phyloP scores from a whole-genome alignment of 352 stramenopile species.

The Thraustochytrium striatum region DNA sequence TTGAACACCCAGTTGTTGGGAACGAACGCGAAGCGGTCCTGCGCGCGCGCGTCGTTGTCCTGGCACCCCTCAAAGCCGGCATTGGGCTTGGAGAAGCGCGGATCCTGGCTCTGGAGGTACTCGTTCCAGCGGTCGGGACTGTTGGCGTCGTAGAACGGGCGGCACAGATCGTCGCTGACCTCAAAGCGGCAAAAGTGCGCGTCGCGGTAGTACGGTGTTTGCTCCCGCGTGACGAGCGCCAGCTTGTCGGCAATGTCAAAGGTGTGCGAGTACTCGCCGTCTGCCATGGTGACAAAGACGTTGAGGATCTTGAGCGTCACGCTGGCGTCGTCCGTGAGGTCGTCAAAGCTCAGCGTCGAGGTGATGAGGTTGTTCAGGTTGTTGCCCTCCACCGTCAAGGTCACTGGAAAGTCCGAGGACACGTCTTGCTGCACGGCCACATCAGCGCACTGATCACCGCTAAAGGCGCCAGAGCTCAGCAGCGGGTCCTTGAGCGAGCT shows the following conservation, averaged over 20 bases:
- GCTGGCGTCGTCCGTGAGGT: not conserved
- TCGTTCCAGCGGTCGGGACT: too few relatives aligned
- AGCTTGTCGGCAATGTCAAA: not conserved
- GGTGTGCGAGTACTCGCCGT: not conserved
- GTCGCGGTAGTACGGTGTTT: not conserved
- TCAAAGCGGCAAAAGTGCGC: not conserved
- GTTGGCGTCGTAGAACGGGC: not conserved
- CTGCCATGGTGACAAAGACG: not conserved
- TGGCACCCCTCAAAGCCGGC: not conserved
- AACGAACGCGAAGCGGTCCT: constrained; percentile 3
- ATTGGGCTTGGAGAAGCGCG: too few relatives aligned
- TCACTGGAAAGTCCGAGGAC: not conserved
- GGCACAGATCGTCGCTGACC: not conserved
- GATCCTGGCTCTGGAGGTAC: too few relatives aligned
- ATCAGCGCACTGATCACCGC: not conserved
- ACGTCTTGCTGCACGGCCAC: not conserved
- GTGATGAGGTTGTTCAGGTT: not conserved
- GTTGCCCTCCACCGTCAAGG: not conserved
- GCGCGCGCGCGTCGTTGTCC: not conserved
- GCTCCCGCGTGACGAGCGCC: not conserved
- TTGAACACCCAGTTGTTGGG: constrained; percentile 1
- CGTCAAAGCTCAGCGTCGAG: not conserved
- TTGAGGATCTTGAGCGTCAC: not conserved
- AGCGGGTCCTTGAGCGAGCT: not conserved
- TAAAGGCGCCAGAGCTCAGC: not conserved